A percentile compares a stretch with the other conserved stretches of the same genome.
These are phyloP conservation scores for Samsoniella hepiali DNA, from an alignment of 2,329 filamentous ascomycete genomes.

Conservation along the genomic window DNA sequence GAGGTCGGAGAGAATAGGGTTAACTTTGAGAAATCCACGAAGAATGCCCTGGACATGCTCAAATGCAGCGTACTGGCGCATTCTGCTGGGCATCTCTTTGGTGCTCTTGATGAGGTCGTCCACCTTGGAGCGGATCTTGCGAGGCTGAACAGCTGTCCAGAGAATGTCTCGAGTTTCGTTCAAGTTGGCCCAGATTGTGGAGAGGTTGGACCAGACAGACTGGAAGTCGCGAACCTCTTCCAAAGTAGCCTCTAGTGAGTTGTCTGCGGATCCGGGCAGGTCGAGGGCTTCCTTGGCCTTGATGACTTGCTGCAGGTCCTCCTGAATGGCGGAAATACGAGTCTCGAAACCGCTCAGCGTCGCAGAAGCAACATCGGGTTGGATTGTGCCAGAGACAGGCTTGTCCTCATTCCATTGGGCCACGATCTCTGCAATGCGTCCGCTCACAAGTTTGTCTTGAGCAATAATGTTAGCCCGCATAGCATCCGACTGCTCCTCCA, in stretches of 20 bases:
- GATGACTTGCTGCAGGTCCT: constrained; percentile 87
- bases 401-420: constrained; percentile 94
- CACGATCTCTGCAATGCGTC: constrained; percentile 83
- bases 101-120: constrained; percentile 96
- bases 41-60: constrained; percentile 94
- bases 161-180: constrained; percentile 89
- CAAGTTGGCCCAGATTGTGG: constrained; percentile 93
- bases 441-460: constrained; percentile 85
- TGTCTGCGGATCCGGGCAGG: constrained; percentile 74
- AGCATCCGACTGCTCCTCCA: constrained; percentile 93
- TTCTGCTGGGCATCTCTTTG: constrained; percentile 97
- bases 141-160: constrained; percentile 93
- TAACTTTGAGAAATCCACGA: constrained; percentile 85
- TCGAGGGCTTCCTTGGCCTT: constrained; percentile 97
- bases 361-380: constrained; percentile 80
- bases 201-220: constrained; percentile 93
- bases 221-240: constrained; percentile 99
- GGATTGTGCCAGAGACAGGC: constrained; percentile 90
- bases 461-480: constrained; percentile 91
- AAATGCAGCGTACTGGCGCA: constrained; percentile 99
- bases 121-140: constrained; percentile 85
- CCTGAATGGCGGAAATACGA: constrained; percentile 79
- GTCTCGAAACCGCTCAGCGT: constrained; percentile 80
- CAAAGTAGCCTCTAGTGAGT: constrained; percentile 77
- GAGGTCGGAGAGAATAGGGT: constrained; percentile 80